A percentile compares a stretch with the other conserved stretches of the same genome.
Evolutionary conservation across 208 protist genomes (phyloP).

Genomic region (Trichomonas tenax): DNA sequence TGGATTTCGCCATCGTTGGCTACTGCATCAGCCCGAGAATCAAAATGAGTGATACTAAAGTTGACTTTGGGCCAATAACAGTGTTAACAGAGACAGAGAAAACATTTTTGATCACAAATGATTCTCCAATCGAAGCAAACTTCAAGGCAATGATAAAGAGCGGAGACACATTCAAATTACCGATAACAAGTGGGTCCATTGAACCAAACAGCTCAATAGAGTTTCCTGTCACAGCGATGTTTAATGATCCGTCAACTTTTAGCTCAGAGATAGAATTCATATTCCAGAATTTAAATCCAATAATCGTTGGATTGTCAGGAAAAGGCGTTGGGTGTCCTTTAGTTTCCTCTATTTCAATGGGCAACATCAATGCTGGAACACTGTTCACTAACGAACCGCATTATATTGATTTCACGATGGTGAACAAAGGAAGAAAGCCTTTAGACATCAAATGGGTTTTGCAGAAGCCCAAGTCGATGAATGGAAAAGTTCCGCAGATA

Average conservation of each 20-base stretch:
- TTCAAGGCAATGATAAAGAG: neutral
- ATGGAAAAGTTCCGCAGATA: neutral
- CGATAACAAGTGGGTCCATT: neutral
- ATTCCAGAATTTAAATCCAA: neutral
- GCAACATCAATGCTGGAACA: neutral
- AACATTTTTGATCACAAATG: neutral
- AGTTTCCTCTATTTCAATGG: neutral
- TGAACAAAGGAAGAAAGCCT: neutral
- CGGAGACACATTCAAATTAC: neutral
- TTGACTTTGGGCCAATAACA: neutral
- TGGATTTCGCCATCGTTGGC: neutral
- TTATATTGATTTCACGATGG: neutral
- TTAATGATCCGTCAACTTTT: neutral
- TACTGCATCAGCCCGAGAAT: neutral
- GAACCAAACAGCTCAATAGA: neutral
- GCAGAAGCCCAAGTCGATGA: neutral
- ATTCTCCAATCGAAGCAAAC: neutral
- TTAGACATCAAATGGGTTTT: neutral
- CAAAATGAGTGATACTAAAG: neutral
- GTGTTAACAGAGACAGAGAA: neutral
- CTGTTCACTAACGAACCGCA: neutral
- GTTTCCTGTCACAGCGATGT: neutral
- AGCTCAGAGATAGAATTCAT: neutral
- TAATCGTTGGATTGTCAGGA: neutral
- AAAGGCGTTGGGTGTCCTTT: neutral